Evolutionary conservation across 257 asterid species (phyloP).

Genomic region (Verbena officinalis): DNA sequence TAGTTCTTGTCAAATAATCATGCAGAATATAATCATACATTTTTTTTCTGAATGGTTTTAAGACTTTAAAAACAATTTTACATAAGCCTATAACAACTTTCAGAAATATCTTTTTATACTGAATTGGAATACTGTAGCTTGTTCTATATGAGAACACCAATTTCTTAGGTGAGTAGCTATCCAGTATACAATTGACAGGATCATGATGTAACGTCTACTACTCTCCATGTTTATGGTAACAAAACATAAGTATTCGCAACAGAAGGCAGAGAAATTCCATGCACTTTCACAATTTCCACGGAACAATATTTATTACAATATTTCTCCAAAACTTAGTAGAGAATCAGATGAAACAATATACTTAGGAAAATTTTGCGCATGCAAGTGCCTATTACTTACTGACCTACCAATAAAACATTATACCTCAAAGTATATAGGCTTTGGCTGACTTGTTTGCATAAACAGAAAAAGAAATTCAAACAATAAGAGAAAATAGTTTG

Average conservation of each 20-base stretch:
- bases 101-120: neutral
- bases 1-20: slow-evolving; percentile 31
- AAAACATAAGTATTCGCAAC: neutral
- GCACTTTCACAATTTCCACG: neutral
- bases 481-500: neutral
- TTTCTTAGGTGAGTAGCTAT: slow-evolving; percentile 12
- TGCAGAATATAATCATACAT: slow-evolving; percentile 13
- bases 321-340: neutral
- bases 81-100: neutral
- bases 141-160: neutral
- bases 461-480: neutral
- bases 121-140: slow-evolving; percentile 7
- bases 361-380: neutral
- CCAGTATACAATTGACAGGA: neutral
- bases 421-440: neutral
- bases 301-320: neutral
- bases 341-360: neutral
- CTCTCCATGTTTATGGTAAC: slow-evolving; percentile 11
- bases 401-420: neutral
- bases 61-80: neutral
- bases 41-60: slow-evolving; percentile 9
- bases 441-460: slow-evolving; percentile 14
- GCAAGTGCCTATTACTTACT: slow-evolving; percentile 3
- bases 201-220: neutral
- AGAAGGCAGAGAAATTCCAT: neutral